phyloP scores from a whole-genome alignment of 2,329 filamentous ascomycete genomes.

The Trichoderma gracile region DNA sequence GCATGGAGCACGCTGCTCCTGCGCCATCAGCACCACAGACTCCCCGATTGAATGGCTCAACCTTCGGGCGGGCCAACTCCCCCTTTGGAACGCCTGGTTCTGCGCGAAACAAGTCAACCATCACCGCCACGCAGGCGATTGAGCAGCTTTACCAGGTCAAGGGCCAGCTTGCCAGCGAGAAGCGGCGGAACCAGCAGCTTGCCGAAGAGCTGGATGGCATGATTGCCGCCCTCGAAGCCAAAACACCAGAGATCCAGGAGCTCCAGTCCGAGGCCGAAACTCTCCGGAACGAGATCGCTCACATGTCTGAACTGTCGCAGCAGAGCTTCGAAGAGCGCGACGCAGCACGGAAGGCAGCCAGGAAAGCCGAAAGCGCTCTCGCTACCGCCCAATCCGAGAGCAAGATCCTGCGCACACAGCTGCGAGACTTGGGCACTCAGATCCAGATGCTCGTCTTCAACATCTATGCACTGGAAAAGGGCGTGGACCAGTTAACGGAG shows the following conservation, averaged over 20 bases:
- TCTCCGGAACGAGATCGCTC: constrained; percentile 75
- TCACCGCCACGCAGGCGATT: constrained; percentile 63
- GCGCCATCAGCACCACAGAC: constrained; percentile 60
- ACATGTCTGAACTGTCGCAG: constrained; percentile 83
- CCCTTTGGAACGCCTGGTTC: constrained; percentile 64
- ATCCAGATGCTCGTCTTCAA: constrained; percentile 90
- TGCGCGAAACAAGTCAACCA: constrained; percentile 54
- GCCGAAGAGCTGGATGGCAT: constrained; percentile 80
- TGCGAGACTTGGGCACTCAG: constrained; percentile 86
- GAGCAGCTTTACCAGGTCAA: constrained; percentile 69
- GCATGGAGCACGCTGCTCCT: constrained; percentile 46
- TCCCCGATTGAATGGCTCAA: constrained; percentile 59
- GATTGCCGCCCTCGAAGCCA: constrained; percentile 79
- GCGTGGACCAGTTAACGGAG: constrained; percentile 67
- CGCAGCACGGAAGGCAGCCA: constrained; percentile 70
- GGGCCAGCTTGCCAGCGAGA: constrained; percentile 71
- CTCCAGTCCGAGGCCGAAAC: constrained; percentile 77
- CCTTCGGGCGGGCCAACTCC: constrained; percentile 55
- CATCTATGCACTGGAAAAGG: constrained; percentile 78
- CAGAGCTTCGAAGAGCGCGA: constrained; percentile 81
- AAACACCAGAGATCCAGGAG: constrained; percentile 85
- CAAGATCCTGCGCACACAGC: constrained; percentile 78
- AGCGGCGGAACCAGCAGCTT: constrained; percentile 72
- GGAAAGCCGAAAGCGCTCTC: constrained; percentile 76
- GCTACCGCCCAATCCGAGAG: constrained; percentile 65